A percentile compares a stretch with the other conserved stretches of the same genome.
phyloP scores from a whole-genome alignment of 345 rosid species.

The Clausena lansium region DNA sequence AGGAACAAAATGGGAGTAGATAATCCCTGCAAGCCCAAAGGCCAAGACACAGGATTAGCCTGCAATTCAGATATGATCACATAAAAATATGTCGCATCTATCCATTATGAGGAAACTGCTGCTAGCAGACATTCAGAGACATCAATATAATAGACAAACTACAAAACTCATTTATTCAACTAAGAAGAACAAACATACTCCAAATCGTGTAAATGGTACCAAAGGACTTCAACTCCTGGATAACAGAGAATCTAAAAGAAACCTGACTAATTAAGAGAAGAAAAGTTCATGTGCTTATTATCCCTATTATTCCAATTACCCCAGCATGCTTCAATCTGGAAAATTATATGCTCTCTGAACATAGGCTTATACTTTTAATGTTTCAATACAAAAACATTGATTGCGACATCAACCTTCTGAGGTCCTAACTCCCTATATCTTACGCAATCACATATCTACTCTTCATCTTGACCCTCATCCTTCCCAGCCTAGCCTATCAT shows the following conservation, averaged over 20 bases:
- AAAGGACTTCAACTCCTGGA: conserved; percentile 8
- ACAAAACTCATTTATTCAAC: conserved; percentile 15
- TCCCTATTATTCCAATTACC: neutral
- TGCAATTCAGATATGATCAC: conserved; percentile 9
- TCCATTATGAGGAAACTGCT: neutral
- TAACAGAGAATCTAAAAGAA: conserved; percentile 8
- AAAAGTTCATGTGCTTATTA: conserved; percentile 1
- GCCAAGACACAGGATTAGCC: neutral
- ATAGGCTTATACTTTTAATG: neutral
- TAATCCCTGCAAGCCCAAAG: conserved; percentile 1
- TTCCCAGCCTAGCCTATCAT: conserved; percentile 8
- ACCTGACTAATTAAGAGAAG: conserved; percentile 3
- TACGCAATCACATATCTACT: conserved; percentile 9
- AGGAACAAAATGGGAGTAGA: conserved; percentile 2
- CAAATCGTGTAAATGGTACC: neutral
- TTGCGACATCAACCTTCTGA: neutral
- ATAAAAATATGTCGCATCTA: conserved; percentile 2
- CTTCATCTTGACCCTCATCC: conserved; percentile 18
- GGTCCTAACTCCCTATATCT: conserved; percentile 19
- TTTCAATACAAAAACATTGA: neutral
- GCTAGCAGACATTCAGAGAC: conserved; percentile 12
- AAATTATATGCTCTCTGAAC: neutral
- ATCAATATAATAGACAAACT: conserved; percentile 13
- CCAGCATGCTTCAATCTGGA: neutral
- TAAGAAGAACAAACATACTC: conserved; percentile 17